Percentiles rank a stretch among this genome's conserved stretches.
These are phyloP conservation scores for Monsonia emarginata DNA, from an alignment of 441 rosid genomes.

Conservation along the genomic window DNA sequence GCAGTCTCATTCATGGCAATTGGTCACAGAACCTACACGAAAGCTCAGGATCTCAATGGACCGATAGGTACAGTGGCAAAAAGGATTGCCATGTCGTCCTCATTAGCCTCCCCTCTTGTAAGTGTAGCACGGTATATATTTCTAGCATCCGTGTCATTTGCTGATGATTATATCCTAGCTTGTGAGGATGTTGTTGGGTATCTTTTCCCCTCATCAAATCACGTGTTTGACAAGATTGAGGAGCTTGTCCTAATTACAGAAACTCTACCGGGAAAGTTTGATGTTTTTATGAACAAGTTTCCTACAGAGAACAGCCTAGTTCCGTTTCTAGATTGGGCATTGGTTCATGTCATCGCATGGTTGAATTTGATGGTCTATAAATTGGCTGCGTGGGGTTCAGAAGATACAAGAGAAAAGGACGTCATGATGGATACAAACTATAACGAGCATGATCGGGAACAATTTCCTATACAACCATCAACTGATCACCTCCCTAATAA, in stretches of 20 bases:
- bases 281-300: conserved; percentile 25
- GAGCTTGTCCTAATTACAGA: conserved; percentile 27
- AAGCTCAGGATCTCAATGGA: conserved; percentile 28
- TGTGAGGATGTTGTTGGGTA: conserved; percentile 29
- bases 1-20: conserved; percentile 30
- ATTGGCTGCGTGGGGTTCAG: conserved; percentile 25
- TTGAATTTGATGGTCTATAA: conserved; percentile 23
- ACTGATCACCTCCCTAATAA: background rate
- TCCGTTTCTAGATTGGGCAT: conserved; percentile 26
- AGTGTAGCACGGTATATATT: conserved; percentile 26
- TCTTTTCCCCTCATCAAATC: conserved; percentile 39
- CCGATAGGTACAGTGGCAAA: conserved; percentile 20
- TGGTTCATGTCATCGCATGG: conserved; percentile 29
- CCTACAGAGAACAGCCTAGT: conserved; percentile 23
- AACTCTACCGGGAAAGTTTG: conserved; percentile 40
- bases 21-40: conserved; percentile 25
- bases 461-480: background rate
- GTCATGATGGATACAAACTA: conserved; percentile 32
- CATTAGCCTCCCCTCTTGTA: conserved; percentile 22
- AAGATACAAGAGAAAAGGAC: conserved; percentile 31
- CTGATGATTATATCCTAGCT: conserved; percentile 41
- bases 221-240: conserved; percentile 34
- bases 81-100: conserved; percentile 15
- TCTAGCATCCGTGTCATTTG: conserved; percentile 26
- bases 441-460: conserved; percentile 10